Base-by-base conservation (phyloP, 495 filamentous ascomycete species). In the Aspergillus kassunensis region DNA sequence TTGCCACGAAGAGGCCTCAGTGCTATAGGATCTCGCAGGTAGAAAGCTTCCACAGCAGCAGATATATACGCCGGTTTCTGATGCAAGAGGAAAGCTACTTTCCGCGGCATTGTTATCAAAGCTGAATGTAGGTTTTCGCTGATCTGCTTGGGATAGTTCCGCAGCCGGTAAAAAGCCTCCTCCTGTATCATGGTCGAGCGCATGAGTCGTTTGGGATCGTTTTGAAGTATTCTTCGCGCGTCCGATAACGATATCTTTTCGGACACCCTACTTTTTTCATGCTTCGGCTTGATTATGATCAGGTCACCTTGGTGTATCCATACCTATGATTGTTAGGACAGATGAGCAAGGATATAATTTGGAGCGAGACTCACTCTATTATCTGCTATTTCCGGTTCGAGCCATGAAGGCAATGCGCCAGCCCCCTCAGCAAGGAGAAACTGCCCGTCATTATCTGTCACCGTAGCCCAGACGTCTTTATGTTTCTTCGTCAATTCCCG, bases 371-470 rank as follows among this genome's bases (percentile, higher is more conserved):
- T 64, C 57, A 87, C 89, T 42, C 93, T 76, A 66, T 96, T 87
- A 54, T 85, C 80, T 47, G 92, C 89, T 11, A 93, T 83, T 53
- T 97, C 93, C 0, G 95, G 95, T 57, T 88, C 95, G 47, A 98
- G 69, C 93, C 93, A 97, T 31, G 78, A 81, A 12, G 95, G 93
- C 1, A 97, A 73, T 12, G 83, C 83, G 40, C 88, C 91, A 15
- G 95, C 92, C 27, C 93, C 95, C 70, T 98, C 93, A 59, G 96
- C 85, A 41, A 97, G 81, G 29, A 98, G 79, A 59, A 98, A 98
- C 61, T 98, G 89, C 53, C 93, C 93, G 71, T 97, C 95, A 20
- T 82, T 84, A 66, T 98, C 93, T 54, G 76, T 81, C 5, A 95
- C 80, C 41, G 85, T 80, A 34, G 91, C 77, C 93, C 92, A 97